These are phyloP conservation scores for Chaetomium cochliodes DNA, from an alignment of 495 filamentous ascomycete species.

Conservation along the genomic window DNA sequence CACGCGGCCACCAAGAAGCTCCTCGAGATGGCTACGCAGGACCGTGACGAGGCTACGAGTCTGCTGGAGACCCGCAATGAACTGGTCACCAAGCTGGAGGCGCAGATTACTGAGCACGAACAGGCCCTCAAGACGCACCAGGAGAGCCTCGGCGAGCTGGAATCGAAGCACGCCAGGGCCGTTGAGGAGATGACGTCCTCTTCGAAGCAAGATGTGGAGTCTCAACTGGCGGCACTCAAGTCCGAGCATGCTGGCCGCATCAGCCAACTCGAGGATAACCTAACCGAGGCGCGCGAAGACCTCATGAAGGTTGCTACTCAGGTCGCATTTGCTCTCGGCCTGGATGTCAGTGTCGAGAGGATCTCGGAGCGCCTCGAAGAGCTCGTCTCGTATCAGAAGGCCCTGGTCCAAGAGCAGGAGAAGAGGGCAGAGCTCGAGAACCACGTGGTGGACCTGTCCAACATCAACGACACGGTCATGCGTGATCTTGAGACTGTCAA, in stretches of 20 bases:
- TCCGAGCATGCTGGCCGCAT: slow-evolving; percentile 60
- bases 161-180: slow-evolving; percentile 46
- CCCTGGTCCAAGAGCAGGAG: slow-evolving; percentile 54
- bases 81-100: slow-evolving; percentile 57
- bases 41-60: slow-evolving; percentile 42
- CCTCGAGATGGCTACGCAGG: slow-evolving; percentile 51
- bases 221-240: slow-evolving; percentile 46
- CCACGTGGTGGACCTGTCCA: slow-evolving; percentile 49
- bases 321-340: slow-evolving; percentile 52
- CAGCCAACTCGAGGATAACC: slow-evolving; percentile 63
- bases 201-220: slow-evolving; percentile 43
- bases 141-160: slow-evolving; percentile 46
- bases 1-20: slow-evolving; percentile 59
- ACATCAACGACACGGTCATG: slow-evolving; percentile 56
- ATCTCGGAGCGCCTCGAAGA: slow-evolving; percentile 54
- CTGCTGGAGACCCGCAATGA: slow-evolving; percentile 48
- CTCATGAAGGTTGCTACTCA: slow-evolving; percentile 61
- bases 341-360: slow-evolving; percentile 56
- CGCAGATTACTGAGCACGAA: slow-evolving; percentile 55
- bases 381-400: slow-evolving; percentile 50
- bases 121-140: slow-evolving; percentile 51
- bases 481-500: slow-evolving; percentile 54
- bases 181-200: slow-evolving; percentile 50
- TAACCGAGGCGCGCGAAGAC: slow-evolving; percentile 67
- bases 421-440: slow-evolving; percentile 52